These are phyloP conservation scores for Aspergillus hortae DNA, from an alignment of 2,329 filamentous ascomycete genomes.

Conservation along the genomic window DNA sequence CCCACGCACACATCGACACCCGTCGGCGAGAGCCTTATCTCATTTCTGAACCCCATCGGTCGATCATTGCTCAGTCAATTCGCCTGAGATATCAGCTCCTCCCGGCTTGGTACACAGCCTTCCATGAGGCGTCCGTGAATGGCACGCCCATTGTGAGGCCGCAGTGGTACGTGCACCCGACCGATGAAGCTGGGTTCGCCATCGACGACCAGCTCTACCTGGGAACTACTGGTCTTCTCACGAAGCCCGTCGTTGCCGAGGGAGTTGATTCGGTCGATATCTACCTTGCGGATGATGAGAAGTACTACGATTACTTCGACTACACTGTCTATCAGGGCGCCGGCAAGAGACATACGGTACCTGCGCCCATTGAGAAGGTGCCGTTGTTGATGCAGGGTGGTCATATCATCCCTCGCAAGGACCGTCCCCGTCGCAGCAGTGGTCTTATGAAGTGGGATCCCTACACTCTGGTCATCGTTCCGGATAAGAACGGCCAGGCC, in stretches of 20 bases:
- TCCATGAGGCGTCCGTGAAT: conserved; percentile 79
- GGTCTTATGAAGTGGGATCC: conserved; percentile 92
- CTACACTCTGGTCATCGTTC: conserved; percentile 80
- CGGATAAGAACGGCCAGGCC: conserved; percentile 67
- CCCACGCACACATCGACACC: conserved; percentile 93
- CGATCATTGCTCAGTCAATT: conserved; percentile 82
- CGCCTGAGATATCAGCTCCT: conserved; percentile 85
- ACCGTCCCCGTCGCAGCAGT: conserved; percentile 78
- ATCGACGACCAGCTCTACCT: conserved; percentile 94
- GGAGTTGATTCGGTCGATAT: conserved; percentile 70
- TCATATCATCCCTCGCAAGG: conserved; percentile 85
- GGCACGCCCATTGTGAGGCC: conserved; percentile 86
- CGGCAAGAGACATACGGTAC: conserved; percentile 65
- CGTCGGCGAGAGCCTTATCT: conserved; percentile 92
- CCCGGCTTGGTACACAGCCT: conserved; percentile 94
- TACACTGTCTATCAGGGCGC: conserved; percentile 72
- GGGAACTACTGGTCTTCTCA: conserved; percentile 82
- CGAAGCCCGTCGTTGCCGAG: conserved; percentile 81
- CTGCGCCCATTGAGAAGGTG: conserved; percentile 78
- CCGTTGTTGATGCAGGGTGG: conserved; percentile 90
- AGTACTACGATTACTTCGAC: conserved; percentile 95
- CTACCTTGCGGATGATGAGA: conserved; percentile 82
- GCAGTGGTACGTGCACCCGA: conserved; percentile 88
- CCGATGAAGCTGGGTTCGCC: conserved; percentile 79
- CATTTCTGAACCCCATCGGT: conserved; percentile 75